Evolutionary conservation across 345 rosid genomes (phyloP), one percentile per base, ranked within the genome.

Genomic region (Melastoma malabathricum): DNA sequence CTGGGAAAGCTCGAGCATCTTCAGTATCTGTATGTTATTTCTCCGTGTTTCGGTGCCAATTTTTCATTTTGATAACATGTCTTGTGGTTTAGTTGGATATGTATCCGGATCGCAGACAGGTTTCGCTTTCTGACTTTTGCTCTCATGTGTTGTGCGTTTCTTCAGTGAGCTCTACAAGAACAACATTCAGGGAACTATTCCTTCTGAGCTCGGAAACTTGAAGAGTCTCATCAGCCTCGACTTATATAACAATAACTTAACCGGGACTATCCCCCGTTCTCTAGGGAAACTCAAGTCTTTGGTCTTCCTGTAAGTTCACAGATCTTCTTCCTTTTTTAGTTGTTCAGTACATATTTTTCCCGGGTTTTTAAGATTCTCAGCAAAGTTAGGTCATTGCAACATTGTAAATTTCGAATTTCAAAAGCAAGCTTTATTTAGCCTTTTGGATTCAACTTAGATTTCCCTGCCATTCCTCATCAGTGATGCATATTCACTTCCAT

Each of bases 211-310:
- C 23, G 94, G 89, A 52, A 84, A 75, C 68, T 70, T 90, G 73
- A 87, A 79, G 82, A 77, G 69, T 41, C 98, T 92, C 48, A 75
- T 92, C 64, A 92, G 98, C 81, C 74, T 92, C 87, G 98, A 92
- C 72, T 69, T 92, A 47, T 92, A 92, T 67, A 80, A 72, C 77
- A 92, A 92, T 84, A 84, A 87, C 62, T 81, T 92, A 53, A 73
- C 89, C 0, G 98, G 98, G 56, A 64, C 59, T 29, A 62, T 92
- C 57, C 98, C 98, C 55, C 64, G 72, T 15, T 78, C 93, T 16
- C 55, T 92, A 51, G 95, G 93, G 52, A 82, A 82, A 55, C 48
- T 87, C 69, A 87, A 82, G 68, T 84, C 96, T 59, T 89, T 92
- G 6, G 95, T 92, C 18, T 92, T 86, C 62, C 63, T 87, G 96